phyloP scores from a whole-genome alignment of 208 protist species.

The Acanthamoeba rhysodes region DNA sequence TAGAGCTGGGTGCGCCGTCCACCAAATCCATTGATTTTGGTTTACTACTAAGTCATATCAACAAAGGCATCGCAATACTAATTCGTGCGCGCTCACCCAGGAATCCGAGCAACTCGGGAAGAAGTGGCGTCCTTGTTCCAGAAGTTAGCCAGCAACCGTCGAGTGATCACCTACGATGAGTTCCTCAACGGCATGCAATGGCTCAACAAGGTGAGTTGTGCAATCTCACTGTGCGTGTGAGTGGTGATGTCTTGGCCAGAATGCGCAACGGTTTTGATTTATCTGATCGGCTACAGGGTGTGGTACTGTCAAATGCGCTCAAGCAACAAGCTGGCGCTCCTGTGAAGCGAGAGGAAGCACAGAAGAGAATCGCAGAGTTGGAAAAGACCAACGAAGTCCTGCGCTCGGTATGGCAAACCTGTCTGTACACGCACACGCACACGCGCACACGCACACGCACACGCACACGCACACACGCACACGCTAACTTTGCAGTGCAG shows the following conservation, averaged over 20 bases:
- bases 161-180: conserved; percentile 27
- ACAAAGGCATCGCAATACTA: background rate
- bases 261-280: background rate
- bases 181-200: conserved; percentile 47
- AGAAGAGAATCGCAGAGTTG: conserved; percentile 7
- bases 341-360: background rate
- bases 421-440: background rate
- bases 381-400: conserved; percentile 49
- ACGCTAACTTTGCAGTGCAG: background rate
- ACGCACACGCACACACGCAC: too few relatives aligned
- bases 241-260: background rate
- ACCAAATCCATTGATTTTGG: background rate
- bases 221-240: background rate
- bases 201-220: conserved; percentile 11
- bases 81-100: background rate
- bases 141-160: background rate
- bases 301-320: background rate
- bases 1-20: conserved; percentile 9
- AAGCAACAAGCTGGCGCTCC: background rate
- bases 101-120: conserved; percentile 3
- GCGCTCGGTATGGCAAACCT: background rate
- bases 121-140: conserved; percentile 46
- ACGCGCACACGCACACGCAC: too few relatives aligned
- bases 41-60: background rate
- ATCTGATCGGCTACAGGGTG: background rate